A percentile compares a stretch with the other conserved stretches of the same genome.
Conservation (phyloP, 1,284 basidiomycete species). For the Irpex sp. region DNA sequence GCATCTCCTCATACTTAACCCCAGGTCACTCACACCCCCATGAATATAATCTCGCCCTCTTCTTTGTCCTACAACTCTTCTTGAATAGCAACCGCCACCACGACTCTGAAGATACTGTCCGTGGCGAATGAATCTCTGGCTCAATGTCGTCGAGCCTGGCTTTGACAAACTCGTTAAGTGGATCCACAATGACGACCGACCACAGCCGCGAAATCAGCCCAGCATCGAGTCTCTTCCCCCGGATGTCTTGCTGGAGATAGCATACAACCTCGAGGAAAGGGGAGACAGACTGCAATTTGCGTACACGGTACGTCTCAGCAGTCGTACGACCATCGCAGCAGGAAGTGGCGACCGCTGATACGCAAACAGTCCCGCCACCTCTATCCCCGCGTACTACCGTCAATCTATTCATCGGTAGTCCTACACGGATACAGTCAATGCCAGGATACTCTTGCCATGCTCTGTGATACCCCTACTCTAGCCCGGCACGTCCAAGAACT, state of each 20-base stretch:
- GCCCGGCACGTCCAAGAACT: slow-evolving; percentile 64
- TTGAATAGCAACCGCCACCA: not conserved
- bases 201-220: not conserved
- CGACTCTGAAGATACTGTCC: not conserved
- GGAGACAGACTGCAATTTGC: slow-evolving; percentile 54
- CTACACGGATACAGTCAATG: slow-evolving; percentile 56
- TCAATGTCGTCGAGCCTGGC: not conserved
- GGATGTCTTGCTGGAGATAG: slow-evolving; percentile 65
- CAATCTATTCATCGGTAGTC: slow-evolving; percentile 54
- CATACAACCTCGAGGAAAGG: slow-evolving; percentile 44
- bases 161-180: not conserved
- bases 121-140: not conserved
- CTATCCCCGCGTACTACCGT: slow-evolving; percentile 48
- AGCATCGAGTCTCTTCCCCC: slow-evolving; percentile 12
- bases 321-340: not conserved
- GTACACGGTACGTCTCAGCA: slow-evolving; percentile 42
- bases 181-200: not conserved
- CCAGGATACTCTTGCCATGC: slow-evolving; percentile 58
- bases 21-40: not conserved
- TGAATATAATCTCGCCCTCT: not conserved
- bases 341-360: not conserved
- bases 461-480: slow-evolving; percentile 45
- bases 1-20: not conserved
- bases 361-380: slow-evolving; percentile 36
- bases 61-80: not conserved